Conservation (phyloP, 495 filamentous ascomycete species). For the Penicillium flavigenum region DNA sequence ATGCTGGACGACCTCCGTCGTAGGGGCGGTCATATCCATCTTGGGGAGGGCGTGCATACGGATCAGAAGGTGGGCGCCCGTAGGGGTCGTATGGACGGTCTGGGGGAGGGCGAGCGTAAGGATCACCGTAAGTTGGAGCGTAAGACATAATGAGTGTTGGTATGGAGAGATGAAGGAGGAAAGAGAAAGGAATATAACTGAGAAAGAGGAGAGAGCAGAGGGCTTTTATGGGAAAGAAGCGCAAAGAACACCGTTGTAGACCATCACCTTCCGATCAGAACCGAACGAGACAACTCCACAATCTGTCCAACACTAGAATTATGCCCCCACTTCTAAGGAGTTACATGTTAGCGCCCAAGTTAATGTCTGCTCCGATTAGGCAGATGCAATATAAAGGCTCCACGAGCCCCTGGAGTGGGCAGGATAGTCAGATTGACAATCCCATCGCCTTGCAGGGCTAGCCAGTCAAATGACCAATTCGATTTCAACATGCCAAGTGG, state of each 20-base stretch:
- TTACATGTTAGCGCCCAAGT: conserved; percentile 15
- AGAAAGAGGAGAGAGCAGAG: conserved; percentile 7
- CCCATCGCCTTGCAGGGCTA: conserved; percentile 9
- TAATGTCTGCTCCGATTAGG: conserved; percentile 16
- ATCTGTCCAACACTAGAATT: not conserved
- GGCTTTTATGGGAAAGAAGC: conserved; percentile 7
- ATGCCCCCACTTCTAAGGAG: conserved; percentile 5
- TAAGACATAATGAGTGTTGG: conserved; percentile 26
- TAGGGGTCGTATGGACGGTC: conserved; percentile 20
- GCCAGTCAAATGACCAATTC: not conserved
- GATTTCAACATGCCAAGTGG: not conserved
- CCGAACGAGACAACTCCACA: conserved; percentile 14
- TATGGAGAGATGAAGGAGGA: conserved; percentile 13
- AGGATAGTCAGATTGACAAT: conserved; percentile 6
- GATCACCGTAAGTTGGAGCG: conserved; percentile 27
- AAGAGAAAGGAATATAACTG: not conserved
- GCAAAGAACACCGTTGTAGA: conserved; percentile 9
- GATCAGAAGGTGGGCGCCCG: conserved; percentile 24
- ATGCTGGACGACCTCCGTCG: conserved; percentile 17
- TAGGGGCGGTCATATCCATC: conserved; percentile 22
- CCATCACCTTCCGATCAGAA: conserved; percentile 14
- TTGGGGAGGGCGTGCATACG: conserved; percentile 16
- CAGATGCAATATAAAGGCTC: conserved; percentile 21
- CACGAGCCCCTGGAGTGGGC: not conserved
- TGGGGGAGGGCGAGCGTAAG: conserved; percentile 10